Percentiles rank a stretch among this genome's conserved stretches.
These are phyloP conservation scores for Sanguinoderma infundibulare DNA, from an alignment of 1,284 basidiomycete species.

Conservation along the genomic window DNA sequence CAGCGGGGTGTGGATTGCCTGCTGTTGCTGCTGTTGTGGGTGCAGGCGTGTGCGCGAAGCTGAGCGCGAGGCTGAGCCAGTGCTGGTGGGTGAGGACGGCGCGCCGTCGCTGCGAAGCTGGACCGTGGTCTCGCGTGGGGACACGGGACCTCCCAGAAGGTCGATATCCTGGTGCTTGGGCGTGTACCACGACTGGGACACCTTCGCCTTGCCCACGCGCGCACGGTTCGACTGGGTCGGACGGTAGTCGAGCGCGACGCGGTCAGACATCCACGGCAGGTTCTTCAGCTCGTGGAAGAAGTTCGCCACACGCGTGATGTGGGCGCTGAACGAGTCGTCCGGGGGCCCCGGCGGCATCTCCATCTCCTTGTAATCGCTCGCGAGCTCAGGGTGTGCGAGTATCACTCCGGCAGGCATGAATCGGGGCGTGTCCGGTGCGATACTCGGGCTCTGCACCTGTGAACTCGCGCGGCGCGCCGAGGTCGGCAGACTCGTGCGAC, in stretches of 20 bases:
- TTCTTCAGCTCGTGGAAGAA: constrained; percentile 36
- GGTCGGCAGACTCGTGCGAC: constrained; percentile 1
- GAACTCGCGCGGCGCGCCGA: constrained; percentile 13
- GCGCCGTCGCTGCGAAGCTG: constrained; percentile 15
- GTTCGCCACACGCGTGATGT: constrained; percentile 33
- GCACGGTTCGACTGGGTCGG: constrained; percentile 34
- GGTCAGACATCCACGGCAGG: constrained; percentile 39
- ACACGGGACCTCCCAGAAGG: constrained; percentile 26
- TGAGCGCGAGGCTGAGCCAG: constrained; percentile 5
- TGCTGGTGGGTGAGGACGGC: constrained; percentile 1
- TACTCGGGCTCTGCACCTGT: not conserved
- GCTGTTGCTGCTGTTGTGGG: constrained; percentile 5
- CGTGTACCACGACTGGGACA: constrained; percentile 38
- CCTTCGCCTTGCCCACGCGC: constrained; percentile 24
- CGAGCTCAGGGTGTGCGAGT: constrained; percentile 28
- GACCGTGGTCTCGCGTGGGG: constrained; percentile 20
- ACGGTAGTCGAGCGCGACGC: constrained; percentile 34
- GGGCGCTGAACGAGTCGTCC: constrained; percentile 36
- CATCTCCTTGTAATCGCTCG: constrained; percentile 41
- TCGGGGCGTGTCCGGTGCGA: constrained; percentile 21
- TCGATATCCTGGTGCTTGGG: constrained; percentile 35
- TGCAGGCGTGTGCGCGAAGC: not conserved
- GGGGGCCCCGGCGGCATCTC: constrained; percentile 24
- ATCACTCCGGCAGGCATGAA: constrained; percentile 13
- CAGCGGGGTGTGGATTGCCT: constrained; percentile 18